Evolutionary conservation across 768 basidiomycete species (phyloP).

Genomic region (Boletus speciosus): DNA sequence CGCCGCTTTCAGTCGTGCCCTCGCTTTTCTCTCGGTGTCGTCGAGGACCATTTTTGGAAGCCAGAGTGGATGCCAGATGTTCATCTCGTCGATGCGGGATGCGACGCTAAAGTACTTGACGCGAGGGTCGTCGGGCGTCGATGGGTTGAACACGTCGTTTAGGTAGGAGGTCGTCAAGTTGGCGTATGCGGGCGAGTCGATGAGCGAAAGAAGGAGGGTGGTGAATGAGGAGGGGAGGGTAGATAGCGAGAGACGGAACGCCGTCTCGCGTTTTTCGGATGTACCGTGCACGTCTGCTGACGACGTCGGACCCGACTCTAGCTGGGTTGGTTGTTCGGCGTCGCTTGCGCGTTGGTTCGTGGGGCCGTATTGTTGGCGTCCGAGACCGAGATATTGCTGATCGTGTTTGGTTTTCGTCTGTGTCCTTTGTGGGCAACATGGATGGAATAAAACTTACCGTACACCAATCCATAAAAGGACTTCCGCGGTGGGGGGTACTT

Average conservation of each 20-base stretch:
- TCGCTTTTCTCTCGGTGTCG: constrained; percentile 64
- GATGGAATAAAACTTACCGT: constrained; percentile 45
- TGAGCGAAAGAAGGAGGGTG: constrained; percentile 77
- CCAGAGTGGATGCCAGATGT: constrained; percentile 94
- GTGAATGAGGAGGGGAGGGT: constrained; percentile 81
- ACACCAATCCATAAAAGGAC: constrained; percentile 99
- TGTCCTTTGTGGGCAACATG: constrained; percentile 2
- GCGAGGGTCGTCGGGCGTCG: constrained; percentile 69
- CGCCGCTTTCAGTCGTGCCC: constrained; percentile 39
- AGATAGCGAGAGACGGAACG: constrained; percentile 49
- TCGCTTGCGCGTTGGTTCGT: constrained; percentile 1
- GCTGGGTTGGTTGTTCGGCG: background rate
- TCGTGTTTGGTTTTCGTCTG: constrained; percentile 15
- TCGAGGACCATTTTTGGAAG: constrained; percentile 93
- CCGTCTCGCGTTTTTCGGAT: constrained; percentile 29
- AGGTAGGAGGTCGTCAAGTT: constrained; percentile 87
- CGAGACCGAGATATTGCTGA: constrained; percentile 90
- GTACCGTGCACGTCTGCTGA: background rate
- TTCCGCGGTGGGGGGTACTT: constrained; percentile 92
- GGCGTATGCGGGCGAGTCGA: constrained; percentile 96
- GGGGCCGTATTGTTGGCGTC: constrained; percentile 45
- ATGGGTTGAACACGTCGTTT: constrained; percentile 75
- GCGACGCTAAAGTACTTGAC: constrained; percentile 94
- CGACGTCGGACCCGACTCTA: background rate
- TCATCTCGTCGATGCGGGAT: constrained; percentile 62